phyloP scores from a whole-genome alignment of 192 early-diverging fungal genomes.

The Coemansia sp. region DNA sequence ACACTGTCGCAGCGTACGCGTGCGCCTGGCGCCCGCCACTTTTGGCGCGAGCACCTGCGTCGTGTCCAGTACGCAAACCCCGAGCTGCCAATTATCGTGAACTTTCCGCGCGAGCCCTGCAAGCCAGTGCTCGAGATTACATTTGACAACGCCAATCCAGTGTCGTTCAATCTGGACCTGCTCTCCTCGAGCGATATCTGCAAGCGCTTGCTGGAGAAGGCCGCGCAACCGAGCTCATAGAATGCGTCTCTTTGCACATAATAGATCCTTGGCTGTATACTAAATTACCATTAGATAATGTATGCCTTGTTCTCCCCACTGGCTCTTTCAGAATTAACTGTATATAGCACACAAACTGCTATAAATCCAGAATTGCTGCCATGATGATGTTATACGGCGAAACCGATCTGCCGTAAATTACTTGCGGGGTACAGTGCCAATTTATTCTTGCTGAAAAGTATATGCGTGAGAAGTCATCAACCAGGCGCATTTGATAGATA shows the following conservation, averaged over 20 bases:
- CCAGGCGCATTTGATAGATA: neutral
- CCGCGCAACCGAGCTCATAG: neutral
- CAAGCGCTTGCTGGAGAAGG: constrained; percentile 29
- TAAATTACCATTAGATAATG: too few species aligned
- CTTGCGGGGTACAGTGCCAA: neutral
- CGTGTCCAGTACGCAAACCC: constrained; percentile 55
- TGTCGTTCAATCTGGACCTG: constrained; percentile 30
- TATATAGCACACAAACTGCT: neutral
- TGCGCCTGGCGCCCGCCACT: constrained; percentile 48
- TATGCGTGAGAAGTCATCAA: neutral
- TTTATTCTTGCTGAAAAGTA: neutral
- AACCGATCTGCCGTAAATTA: neutral
- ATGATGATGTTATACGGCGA: neutral
- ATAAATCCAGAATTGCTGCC: neutral
- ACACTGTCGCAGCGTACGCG: constrained; percentile 55
- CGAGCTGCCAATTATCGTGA: constrained; percentile 37
- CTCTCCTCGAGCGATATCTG: constrained; percentile 50
- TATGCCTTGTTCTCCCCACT: too few species aligned
- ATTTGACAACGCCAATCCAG: constrained; percentile 21
- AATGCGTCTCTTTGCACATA: neutral
- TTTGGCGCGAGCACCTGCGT: constrained; percentile 53
- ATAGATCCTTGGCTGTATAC: neutral
- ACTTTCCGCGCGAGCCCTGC: constrained; percentile 49
- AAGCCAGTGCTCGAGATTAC: constrained; percentile 47
- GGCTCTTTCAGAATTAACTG: neutral